These are phyloP conservation scores for Solanum sparsipilum DNA, from an alignment of 257 asterid genomes.

Conservation along the genomic window DNA sequence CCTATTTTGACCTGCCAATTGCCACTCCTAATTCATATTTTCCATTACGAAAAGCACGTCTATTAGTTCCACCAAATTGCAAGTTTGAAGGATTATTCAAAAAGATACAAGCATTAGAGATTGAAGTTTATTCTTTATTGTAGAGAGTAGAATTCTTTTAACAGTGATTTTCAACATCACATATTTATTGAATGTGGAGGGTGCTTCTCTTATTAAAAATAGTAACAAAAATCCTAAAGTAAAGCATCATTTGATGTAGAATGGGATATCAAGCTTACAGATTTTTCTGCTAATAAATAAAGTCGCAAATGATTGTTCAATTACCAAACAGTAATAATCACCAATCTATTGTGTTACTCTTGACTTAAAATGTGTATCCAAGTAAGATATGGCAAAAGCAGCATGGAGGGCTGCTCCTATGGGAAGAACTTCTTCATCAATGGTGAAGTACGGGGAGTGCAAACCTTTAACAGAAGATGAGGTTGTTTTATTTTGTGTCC, in stretches of 20 bases:
- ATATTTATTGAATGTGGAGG: no score
- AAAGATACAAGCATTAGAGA: no score
- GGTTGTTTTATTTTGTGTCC: constrained; percentile 36
- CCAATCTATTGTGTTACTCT: not conserved
- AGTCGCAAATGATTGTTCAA: not conserved
- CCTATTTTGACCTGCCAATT: no score
- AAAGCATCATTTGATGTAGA: no score
- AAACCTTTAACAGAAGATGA: constrained; percentile 14
- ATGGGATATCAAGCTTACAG: not conserved
- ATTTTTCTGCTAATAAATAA: not conserved
- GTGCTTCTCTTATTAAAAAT: no score
- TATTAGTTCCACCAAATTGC: no score
- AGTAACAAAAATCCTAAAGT: no score
- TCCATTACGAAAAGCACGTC: no score
- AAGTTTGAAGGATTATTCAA: no score
- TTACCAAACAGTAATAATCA: not conserved
- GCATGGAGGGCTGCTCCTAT: constrained; percentile 82
- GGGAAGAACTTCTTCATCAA: constrained; percentile 59
- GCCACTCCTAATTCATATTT: no score
- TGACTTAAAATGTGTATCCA: constrained; percentile 23
- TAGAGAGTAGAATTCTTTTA: not conserved
- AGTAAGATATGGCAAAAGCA: constrained; percentile 59
- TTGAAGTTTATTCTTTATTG: not conserved
- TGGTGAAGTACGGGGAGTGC: constrained; percentile 53
- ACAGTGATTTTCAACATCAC: not conserved